phyloP scores from a whole-genome alignment of 164 flowering plant genomes.

The Vitis rupestris region DNA sequence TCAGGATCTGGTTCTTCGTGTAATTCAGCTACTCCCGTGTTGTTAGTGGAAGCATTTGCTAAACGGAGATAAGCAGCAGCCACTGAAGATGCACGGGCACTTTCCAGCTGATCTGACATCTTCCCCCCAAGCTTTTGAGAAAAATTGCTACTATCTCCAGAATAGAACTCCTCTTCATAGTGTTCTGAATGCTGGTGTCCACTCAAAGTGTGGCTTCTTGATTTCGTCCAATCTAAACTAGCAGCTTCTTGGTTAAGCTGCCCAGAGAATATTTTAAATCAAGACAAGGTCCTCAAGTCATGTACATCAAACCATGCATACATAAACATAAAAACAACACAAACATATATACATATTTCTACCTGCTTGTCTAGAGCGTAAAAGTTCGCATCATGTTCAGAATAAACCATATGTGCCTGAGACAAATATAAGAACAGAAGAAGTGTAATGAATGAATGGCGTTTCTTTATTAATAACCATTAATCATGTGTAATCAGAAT shows the following conservation, averaged over 20 bases:
- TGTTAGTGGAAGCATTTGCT: constrained; percentile 25
- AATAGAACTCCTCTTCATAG: constrained; percentile 43
- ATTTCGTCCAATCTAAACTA: constrained; percentile 89
- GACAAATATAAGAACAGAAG: constrained; percentile 18
- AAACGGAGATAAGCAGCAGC: constrained; percentile 81
- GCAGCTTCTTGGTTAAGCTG: constrained; percentile 90
- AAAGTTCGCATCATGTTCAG: constrained; percentile 94
- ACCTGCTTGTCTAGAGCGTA: constrained; percentile 82
- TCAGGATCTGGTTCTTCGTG: constrained; percentile 46
- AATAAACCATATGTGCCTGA: constrained; percentile 96
- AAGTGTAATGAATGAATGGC: background rate
- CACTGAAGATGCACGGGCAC: constrained; percentile 80
- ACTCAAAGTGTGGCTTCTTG: constrained; percentile 66
- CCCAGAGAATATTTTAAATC: constrained; percentile 8
- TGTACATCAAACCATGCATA: background rate
- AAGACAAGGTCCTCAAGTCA: constrained; percentile 3
- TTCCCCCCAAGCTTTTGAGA: constrained; percentile 82
- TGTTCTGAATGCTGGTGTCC: constrained; percentile 32
- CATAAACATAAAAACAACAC: background rate
- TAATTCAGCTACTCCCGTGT: constrained; percentile 17
- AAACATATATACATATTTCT: background rate
- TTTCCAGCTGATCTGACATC: constrained; percentile 31
- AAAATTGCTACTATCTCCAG: constrained; percentile 19
- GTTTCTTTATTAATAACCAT: no score
- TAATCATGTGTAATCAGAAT: no score